Evolutionary conservation across 2,329 filamentous ascomycete species (phyloP).

Genomic region (Alternaria brassicicola): DNA sequence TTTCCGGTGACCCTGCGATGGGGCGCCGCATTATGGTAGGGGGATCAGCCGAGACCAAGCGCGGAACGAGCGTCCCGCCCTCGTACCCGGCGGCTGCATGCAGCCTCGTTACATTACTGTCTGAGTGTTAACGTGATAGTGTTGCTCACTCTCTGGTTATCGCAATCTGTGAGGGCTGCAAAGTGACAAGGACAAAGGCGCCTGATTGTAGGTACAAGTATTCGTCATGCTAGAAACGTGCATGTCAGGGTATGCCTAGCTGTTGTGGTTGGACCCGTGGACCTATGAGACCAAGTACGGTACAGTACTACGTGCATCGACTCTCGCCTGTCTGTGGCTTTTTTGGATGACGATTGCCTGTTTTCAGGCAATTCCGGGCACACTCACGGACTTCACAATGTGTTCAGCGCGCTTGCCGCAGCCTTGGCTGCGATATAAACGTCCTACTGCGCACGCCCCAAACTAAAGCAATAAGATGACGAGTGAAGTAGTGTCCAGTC

Average conservation of each 20-base stretch:
- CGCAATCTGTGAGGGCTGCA: neutral
- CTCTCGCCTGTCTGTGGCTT: neutral
- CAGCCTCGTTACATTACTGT: neutral
- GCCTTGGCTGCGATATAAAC: no score
- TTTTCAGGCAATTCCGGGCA: neutral
- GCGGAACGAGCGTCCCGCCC: neutral
- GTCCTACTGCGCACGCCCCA: no score
- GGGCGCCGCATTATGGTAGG: neutral
- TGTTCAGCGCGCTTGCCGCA: no score
- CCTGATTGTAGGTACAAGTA: neutral
- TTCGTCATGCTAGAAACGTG: neutral
- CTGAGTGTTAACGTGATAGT: neutral
- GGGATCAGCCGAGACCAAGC: neutral
- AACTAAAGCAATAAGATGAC: no score
- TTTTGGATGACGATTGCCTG: neutral
- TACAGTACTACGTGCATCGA: no score
- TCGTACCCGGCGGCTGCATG: neutral
- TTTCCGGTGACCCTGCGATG: neutral
- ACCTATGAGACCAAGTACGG: neutral
- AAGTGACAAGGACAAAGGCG: neutral
- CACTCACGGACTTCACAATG: no score
- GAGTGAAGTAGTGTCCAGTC: no score
- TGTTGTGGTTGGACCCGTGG: neutral
- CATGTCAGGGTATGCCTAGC: neutral
- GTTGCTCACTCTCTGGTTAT: neutral